Conservation (phyloP, 441 rosid species). For the Adansonia gregorii region DNA sequence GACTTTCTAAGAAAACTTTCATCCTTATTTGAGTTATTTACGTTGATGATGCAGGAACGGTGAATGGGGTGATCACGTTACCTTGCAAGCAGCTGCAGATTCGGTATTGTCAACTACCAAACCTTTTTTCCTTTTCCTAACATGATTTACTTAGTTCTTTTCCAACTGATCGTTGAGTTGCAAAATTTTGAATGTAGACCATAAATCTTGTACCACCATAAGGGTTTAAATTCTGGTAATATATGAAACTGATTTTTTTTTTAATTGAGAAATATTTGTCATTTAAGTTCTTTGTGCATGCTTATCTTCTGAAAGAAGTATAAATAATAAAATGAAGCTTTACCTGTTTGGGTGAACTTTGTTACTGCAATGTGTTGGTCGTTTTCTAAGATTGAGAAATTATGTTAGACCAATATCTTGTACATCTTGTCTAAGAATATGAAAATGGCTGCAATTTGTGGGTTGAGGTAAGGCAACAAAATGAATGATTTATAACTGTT, state of each 20-base stretch:
- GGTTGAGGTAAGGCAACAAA: not conserved
- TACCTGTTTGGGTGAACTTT: not conserved
- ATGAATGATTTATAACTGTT: not conserved
- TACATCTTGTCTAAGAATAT: not conserved
- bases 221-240: not conserved
- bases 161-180: not conserved
- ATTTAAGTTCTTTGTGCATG: not conserved
- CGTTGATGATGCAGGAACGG: constrained; percentile 55
- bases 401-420: not conserved
- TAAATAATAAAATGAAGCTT: not conserved
- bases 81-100: constrained; percentile 95
- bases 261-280: not conserved
- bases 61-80: constrained; percentile 95
- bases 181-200: not conserved
- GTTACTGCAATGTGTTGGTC: not conserved
- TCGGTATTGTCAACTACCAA: constrained; percentile 41
- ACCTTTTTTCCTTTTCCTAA: constrained; percentile 11
- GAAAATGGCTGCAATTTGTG: not conserved
- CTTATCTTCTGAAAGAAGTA: not conserved
- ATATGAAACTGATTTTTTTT: not conserved
- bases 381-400: not conserved
- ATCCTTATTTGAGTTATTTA: constrained; percentile 19
- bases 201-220: not conserved
- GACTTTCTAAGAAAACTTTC: constrained; percentile 8
- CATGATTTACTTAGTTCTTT: not conserved